Evolutionary conservation across 2,329 filamentous ascomycete genomes (phyloP).

Genomic region (Fusarium sp.): DNA sequence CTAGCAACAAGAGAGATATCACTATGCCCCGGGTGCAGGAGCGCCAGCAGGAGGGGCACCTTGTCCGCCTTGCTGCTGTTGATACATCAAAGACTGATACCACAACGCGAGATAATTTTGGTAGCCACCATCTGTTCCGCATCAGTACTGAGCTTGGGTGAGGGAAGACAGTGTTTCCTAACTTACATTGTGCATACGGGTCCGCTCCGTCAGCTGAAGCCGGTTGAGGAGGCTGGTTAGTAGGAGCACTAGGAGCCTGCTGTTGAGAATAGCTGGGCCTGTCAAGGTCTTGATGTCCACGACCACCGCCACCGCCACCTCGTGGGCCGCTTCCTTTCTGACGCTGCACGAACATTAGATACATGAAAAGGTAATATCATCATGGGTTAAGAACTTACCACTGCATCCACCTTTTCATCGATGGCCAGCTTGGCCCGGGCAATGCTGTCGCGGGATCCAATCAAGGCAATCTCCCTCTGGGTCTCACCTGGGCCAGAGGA

Average conservation of each 20-base stretch:
- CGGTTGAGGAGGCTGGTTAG: slow-evolving; percentile 59
- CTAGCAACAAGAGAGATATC: slow-evolving; percentile 47
- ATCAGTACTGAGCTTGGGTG: neutral
- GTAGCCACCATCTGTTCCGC: slow-evolving; percentile 77
- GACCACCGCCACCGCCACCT: slow-evolving; percentile 53
- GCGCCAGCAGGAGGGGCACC: slow-evolving; percentile 53
- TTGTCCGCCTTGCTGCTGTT: slow-evolving; percentile 57
- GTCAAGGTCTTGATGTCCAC: slow-evolving; percentile 66
- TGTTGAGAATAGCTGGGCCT: slow-evolving; percentile 67
- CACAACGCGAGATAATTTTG: slow-evolving; percentile 83
- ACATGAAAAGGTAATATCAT: neutral
- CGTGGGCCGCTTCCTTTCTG: slow-evolving; percentile 63
- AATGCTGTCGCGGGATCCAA: slow-evolving; percentile 82
- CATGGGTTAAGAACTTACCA: slow-evolving; percentile 66
- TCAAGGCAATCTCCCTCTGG: slow-evolving; percentile 87
- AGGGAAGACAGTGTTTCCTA: neutral
- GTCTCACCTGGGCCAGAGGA: slow-evolving; percentile 81
- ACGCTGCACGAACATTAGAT: slow-evolving; percentile 56
- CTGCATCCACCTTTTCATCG: slow-evolving; percentile 91
- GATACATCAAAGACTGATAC: slow-evolving; percentile 75
- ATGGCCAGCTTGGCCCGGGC: slow-evolving; percentile 85
- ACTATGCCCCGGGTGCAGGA: slow-evolving; percentile 55
- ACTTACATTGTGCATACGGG: slow-evolving; percentile 81
- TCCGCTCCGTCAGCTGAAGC: slow-evolving; percentile 68
- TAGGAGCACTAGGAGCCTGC: slow-evolving; percentile 56